Conservation (phyloP, 2,329 filamentous ascomycete genomes). For the Periconia digitata region DNA sequence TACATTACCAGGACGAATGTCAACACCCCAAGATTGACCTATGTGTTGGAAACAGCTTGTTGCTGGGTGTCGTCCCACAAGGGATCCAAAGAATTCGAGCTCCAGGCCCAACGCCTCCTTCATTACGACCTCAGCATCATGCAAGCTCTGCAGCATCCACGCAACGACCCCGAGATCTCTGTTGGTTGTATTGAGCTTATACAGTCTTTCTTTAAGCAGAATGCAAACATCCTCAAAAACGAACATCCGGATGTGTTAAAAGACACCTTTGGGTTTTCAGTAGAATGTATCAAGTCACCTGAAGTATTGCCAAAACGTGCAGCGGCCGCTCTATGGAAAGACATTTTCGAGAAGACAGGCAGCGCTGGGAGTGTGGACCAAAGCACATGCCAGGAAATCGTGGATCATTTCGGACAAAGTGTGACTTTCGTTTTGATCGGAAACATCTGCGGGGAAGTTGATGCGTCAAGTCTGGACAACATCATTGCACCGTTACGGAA, state of each 20-base stretch:
- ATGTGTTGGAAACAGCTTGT: conserved; percentile 70
- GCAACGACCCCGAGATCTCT: conserved; percentile 69
- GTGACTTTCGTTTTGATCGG: conserved; percentile 34
- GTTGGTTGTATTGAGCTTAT: conserved; percentile 75
- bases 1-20: conserved; percentile 64
- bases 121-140: conserved; percentile 66
- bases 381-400: conserved; percentile 37
- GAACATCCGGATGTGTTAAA: conserved; percentile 61
- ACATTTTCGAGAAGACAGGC: conserved; percentile 37
- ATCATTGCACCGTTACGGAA: conserved; percentile 36
- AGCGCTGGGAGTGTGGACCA: conserved; percentile 31
- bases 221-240: conserved; percentile 63
- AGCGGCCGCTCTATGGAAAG: conserved; percentile 71
- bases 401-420: conserved; percentile 34
- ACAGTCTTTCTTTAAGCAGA: conserved; percentile 62
- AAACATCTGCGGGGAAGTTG: conserved; percentile 41
- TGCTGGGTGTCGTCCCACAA: conserved; percentile 58
- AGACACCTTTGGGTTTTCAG: conserved; percentile 70
- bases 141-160: conserved; percentile 62
- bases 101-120: conserved; percentile 44
- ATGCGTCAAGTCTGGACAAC: conserved; percentile 36
- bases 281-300: conserved; percentile 68
- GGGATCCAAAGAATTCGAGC: conserved; percentile 43
- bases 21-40: conserved; percentile 67
- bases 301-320: conserved; percentile 76